Evolutionary conservation across 192 early-diverging fungal genomes (phyloP).

Genomic region (Oehlia diaphana): DNA sequence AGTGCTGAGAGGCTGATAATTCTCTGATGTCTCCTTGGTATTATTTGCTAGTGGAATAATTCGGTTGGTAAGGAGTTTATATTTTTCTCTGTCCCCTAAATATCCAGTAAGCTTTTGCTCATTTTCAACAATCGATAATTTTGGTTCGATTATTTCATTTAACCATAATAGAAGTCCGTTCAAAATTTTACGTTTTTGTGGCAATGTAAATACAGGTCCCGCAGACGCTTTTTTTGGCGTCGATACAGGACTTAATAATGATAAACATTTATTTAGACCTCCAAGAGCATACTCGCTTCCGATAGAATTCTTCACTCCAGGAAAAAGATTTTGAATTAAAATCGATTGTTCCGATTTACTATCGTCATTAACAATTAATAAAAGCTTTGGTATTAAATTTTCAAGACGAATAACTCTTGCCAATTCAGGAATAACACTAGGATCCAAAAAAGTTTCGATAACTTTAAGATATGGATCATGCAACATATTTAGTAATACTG

Average conservation of each 20-base stretch:
- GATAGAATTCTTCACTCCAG: constrained; percentile 5
- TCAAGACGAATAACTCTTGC: constrained; percentile 5
- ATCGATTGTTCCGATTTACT: constrained; percentile 1
- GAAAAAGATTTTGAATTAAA: neutral
- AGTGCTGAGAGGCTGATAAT: constrained; percentile 7
- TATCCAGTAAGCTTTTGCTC: neutral
- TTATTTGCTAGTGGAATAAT: constrained; percentile 18
- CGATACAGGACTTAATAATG: neutral
- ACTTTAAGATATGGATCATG: constrained; percentile 19
- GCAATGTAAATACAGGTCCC: neutral
- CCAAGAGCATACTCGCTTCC: constrained; percentile 4
- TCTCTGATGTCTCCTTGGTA: constrained; percentile 11
- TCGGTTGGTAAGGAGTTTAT: neutral
- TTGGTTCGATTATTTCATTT: constrained; percentile 23
- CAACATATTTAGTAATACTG: constrained; percentile 6
- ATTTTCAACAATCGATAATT: constrained; percentile 6
- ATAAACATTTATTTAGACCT: constrained; percentile 22
- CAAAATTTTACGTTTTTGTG: constrained; percentile 23
- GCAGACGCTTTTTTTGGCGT: neutral
- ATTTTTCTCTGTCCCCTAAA: constrained; percentile 20
- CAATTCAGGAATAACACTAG: constrained; percentile 12
- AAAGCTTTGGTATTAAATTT: constrained; percentile 9
- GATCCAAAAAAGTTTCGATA: constrained; percentile 4
- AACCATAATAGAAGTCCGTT: constrained; percentile 21
- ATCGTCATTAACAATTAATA: constrained; percentile 15